Percentiles rank a stretch among this genome's conserved stretches.
Evolutionary conservation across 306 rosid genomes (phyloP).

Genomic region (Sicyos edulis): DNA sequence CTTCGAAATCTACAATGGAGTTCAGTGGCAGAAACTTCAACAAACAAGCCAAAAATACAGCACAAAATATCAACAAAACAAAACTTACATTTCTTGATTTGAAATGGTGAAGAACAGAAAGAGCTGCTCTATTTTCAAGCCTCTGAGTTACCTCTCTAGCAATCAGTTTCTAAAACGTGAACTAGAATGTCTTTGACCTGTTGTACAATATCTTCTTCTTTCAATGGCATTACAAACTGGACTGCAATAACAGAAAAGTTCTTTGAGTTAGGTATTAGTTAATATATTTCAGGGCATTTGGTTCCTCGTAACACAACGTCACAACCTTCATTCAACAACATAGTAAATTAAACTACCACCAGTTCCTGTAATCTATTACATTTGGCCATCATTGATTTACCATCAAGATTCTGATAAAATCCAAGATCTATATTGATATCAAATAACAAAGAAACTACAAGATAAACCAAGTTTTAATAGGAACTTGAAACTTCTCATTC

Average conservation of each 20-base stretch:
- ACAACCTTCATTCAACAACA: background rate
- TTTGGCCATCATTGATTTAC: background rate
- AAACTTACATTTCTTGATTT: background rate
- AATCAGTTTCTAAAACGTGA: slow-evolving; percentile 51
- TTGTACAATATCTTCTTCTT: slow-evolving; percentile 51
- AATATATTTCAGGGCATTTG: background rate
- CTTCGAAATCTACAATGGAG: background rate
- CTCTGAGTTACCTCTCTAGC: slow-evolving; percentile 23
- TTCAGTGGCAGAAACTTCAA: background rate
- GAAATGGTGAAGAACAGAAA: background rate
- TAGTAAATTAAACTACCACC: background rate
- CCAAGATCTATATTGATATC: too few relatives aligned
- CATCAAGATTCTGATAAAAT: too few relatives aligned
- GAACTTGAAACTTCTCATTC: too few relatives aligned
- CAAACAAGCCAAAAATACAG: background rate
- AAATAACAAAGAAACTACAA: too few relatives aligned
- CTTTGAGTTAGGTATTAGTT: slow-evolving; percentile 24
- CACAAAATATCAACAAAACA: slow-evolving; percentile 8
- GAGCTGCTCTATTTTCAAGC: background rate
- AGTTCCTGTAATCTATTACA: background rate
- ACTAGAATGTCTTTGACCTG: slow-evolving; percentile 48
- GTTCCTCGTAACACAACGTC: background rate
- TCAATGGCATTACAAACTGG: slow-evolving; percentile 49
- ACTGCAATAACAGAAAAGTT: slow-evolving; percentile 35
- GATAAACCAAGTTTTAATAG: too few relatives aligned